phyloP scores from a whole-genome alignment of 2,329 filamentous ascomycete genomes.

The Sarocladiaceae sp. region DNA sequence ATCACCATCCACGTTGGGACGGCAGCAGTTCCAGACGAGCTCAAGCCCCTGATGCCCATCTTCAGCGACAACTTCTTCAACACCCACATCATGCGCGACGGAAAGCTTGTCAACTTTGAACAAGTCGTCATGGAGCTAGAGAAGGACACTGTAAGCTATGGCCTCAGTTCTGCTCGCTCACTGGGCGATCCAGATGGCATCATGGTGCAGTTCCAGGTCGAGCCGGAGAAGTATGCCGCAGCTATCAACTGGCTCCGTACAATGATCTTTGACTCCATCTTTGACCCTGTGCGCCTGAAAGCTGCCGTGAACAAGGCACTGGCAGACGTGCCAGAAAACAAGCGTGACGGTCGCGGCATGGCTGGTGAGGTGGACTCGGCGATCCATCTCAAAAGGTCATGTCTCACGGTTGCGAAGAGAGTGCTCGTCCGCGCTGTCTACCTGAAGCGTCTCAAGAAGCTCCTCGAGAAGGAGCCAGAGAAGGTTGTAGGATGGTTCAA shows the following conservation, averaged over 20 bases:
- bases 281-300: constrained; percentile 63
- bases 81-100: constrained; percentile 73
- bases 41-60: constrained; percentile 76
- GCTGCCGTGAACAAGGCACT: constrained; percentile 72
- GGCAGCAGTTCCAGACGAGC: constrained; percentile 65
- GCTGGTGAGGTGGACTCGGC: constrained; percentile 63
- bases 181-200: constrained; percentile 78
- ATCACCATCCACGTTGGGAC: constrained; percentile 78
- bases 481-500: constrained; percentile 73
- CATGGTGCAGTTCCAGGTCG: constrained; percentile 75
- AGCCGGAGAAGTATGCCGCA: constrained; percentile 78
- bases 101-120: constrained; percentile 76
- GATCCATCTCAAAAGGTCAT: constrained; percentile 72
- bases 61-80: constrained; percentile 95
- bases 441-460: constrained; percentile 75
- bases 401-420: constrained; percentile 68
- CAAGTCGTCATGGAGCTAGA: constrained; percentile 88
- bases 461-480: constrained; percentile 70
- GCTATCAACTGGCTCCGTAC: constrained; percentile 79
- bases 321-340: constrained; percentile 85
- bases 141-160: constrained; percentile 81
- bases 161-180: constrained; percentile 59
- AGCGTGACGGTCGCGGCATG: constrained; percentile 74
- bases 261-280: constrained; percentile 82
- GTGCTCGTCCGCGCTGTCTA: constrained; percentile 84